Base-by-base conservation (phyloP, 495 filamentous ascomycete species). In the Hamigera avellanea region DNA sequence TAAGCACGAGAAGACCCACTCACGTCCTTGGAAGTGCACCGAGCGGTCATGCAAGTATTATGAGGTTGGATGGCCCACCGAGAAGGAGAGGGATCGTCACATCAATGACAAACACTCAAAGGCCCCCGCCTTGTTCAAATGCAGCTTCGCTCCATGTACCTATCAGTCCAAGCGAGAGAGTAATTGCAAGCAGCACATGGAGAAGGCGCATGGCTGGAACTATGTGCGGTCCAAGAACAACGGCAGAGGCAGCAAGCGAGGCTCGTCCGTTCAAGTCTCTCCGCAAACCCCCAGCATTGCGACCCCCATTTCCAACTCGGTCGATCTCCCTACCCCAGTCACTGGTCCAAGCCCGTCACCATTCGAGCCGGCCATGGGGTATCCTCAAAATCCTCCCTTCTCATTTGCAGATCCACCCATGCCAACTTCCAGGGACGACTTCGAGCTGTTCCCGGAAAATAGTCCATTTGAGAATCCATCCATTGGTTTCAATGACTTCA, bases 161-260 rank as follows among this genome's bases (percentile, higher is more conserved):
- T 98, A 96, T 62, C 77, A 84, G 48, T 94, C 87, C 29, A 95
- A 95, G 68, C 80, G 91, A 18, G 83, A 94, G 64, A 91, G 83
- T 56, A 98, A 98, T 61, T 93, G 86, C 75, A 96, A 96, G 59
- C 91, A 98, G 59, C 91, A 98, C 60, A 98, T 98, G 91, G 91
- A 98, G 65, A 98, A 96, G 57, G 79, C 86, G 0, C 91, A 98
- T 49, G 78, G 78, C 29, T 96, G 86, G 78, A 66, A 69, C 3
- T 98, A 98, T 44, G 75, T 83, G 43, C 81, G 91, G 26, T 86
- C 85, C 33, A 95, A 95, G 72, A 86, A 81, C 61, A 95, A 93
- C 45, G 79, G 78, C 28, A 76, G 80, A 48, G 73, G 59, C 19
- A 50, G 51, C 25, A 66, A 61, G 28, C 42, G 39, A 1, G 38